phyloP scores from a whole-genome alignment of 208 protist genomes.

The Acanthamoeba castellanii region DNA sequence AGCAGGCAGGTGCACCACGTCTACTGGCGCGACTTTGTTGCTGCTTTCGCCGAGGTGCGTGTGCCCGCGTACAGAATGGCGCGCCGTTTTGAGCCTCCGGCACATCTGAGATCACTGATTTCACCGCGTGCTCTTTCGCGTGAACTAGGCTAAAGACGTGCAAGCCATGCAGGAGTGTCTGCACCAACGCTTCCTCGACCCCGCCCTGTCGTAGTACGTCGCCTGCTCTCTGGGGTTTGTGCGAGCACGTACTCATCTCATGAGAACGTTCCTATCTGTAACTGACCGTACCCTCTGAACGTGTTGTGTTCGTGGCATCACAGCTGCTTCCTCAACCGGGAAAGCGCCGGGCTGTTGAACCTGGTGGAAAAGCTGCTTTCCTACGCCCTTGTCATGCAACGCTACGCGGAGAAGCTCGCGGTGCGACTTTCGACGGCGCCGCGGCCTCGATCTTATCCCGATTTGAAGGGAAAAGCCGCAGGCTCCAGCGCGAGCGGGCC shows the following conservation, averaged over 20 bases:
- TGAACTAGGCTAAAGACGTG: background rate
- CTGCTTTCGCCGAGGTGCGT: conserved; percentile 1
- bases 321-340: conserved; percentile 42
- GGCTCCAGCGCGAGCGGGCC: background rate
- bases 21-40: background rate
- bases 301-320: background rate
- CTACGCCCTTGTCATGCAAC: conserved; percentile 17
- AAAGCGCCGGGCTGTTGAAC: background rate
- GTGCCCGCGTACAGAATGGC: background rate
- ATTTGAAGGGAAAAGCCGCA: background rate
- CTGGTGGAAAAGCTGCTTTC: background rate
- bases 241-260: background rate
- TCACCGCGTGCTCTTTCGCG: background rate
- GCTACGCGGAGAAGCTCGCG: background rate
- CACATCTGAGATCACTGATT: background rate
- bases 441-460: background rate
- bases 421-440: background rate
- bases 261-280: background rate
- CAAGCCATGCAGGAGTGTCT: conserved; percentile 60
- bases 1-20: conserved; percentile 42
- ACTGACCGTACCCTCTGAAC: background rate
- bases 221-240: background rate
- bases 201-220: conserved; percentile 30
- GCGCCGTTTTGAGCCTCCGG: too few relatives aligned
- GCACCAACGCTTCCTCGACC: conserved; percentile 2